These are phyloP conservation scores for Colletotrichum orbiculare DNA, from an alignment of 2,329 filamentous ascomycete species.

Conservation along the genomic window DNA sequence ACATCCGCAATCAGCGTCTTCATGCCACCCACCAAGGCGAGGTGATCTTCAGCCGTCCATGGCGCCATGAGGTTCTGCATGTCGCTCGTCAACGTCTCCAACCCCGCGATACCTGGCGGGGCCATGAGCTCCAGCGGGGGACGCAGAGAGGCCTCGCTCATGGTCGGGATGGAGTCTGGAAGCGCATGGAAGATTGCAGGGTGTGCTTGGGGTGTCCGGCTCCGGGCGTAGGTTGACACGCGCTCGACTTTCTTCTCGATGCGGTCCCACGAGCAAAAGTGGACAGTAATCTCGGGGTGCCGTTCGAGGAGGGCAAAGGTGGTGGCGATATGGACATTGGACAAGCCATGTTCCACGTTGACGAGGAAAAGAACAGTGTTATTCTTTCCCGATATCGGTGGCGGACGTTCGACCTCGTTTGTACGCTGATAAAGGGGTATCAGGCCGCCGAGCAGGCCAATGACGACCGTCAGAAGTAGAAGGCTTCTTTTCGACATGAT, in stretches of 20 bases:
- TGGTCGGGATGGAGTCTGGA: slow-evolving; percentile 36
- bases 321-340: slow-evolving; percentile 51
- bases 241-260: slow-evolving; percentile 31
- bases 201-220: slow-evolving; percentile 31
- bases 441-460: too few species aligned
- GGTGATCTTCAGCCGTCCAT: slow-evolving; percentile 46
- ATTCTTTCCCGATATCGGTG: slow-evolving; percentile 38
- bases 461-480: too few species aligned
- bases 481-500: too few species aligned
- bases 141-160: slow-evolving; percentile 31
- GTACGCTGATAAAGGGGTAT: too few species aligned
- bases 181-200: slow-evolving; percentile 43
- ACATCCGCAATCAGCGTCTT: slow-evolving; percentile 43
- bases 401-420: too few species aligned
- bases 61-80: slow-evolving; percentile 41
- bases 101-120: slow-evolving; percentile 39
- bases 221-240: slow-evolving; percentile 34
- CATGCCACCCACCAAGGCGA: slow-evolving; percentile 42
- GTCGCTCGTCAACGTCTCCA: slow-evolving; percentile 31
- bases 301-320: slow-evolving; percentile 47
- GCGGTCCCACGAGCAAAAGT: slow-evolving; percentile 48
- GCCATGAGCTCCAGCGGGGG: slow-evolving; percentile 36
- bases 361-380: slow-evolving; percentile 49
- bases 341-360: slow-evolving; percentile 47
- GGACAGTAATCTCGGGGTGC: slow-evolving; percentile 46